Base-by-base conservation (phyloP, 73 alveolate genomes). In the Tetrahymena borealis region DNA sequence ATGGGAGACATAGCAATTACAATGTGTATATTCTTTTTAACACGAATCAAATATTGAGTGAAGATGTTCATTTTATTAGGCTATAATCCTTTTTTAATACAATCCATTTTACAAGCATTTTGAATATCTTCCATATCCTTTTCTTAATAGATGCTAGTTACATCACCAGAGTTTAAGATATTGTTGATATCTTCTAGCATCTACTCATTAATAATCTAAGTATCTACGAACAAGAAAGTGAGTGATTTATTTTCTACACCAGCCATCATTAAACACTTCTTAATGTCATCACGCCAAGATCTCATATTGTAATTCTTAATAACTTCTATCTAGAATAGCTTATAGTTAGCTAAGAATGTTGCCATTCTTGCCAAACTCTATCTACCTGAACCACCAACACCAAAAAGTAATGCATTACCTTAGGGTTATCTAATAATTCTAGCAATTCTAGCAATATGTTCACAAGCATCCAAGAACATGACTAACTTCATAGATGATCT, bases 401-500 rank as follows among this genome's bases (percentile, higher is more conserved):
- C 99, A 79, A 99, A 96, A 39, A 99, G 95, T 42, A 99, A 96
- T 8, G 99, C 99, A 94, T 99, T 98, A 79, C 99, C 99, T 90
- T 95, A 94, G 11, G 99, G 99, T 94, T 98, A 98, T 94, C 99
- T 96, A 90, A 99, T 94, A 32, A 99, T 97, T 79, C 99, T 95
- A 92, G 99, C 97, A 11, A 99, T 99, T 78, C 99, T 97, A 40
- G 99, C 94, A n/a, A 99, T 99, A 91, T 99, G 99, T 78, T 99
- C 99, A 93, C 99, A 99, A 77, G 99, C 99, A 93, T 99, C 99
- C 90, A 98, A 95, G 96, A 99, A 99, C 99, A 99, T 99, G 40
- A 99, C 99, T 78, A 99, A 97, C 92, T 98, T 99, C 99, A 99
- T 97, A 33, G 96, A 99, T 35, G 92, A 95, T 91, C 94, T 96